These are phyloP conservation scores for Stylonectria norvegica DNA, from an alignment of 2,329 filamentous ascomycete genomes.

Conservation along the genomic window DNA sequence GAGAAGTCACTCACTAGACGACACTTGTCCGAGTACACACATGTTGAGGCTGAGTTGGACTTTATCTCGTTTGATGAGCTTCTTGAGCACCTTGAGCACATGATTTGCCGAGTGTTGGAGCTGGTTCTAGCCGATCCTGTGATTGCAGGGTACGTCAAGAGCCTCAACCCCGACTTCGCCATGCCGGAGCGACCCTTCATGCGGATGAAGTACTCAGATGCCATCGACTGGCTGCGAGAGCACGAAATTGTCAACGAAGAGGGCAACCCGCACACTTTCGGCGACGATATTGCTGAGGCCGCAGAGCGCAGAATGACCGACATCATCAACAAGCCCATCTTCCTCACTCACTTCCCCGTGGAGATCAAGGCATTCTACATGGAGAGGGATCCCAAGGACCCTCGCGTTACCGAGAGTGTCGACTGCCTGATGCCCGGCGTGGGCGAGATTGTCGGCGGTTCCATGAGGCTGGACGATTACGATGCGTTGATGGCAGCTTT, in stretches of 20 bases:
- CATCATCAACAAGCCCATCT: conserved; percentile 90
- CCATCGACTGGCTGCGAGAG: conserved; percentile 88
- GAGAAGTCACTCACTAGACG: conserved; percentile 94
- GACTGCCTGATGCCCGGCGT: conserved; percentile 87
- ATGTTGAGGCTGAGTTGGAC: conserved; percentile 94
- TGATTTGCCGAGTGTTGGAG: conserved; percentile 84
- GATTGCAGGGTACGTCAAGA: conserved; percentile 69
- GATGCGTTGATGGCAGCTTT: conserved; percentile 88
- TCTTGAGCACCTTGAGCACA: conserved; percentile 77
- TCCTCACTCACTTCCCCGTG: conserved; percentile 93
- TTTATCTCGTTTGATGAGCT: conserved; percentile 92
- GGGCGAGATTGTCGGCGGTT: conserved; percentile 93
- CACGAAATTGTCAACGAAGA: conserved; percentile 93
- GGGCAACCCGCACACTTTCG: conserved; percentile 82
- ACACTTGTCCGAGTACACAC: conserved; percentile 93
- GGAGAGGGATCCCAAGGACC: conserved; percentile 78
- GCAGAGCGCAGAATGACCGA: conserved; percentile 97
- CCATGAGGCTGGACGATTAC: conserved; percentile 92
- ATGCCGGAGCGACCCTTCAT: conserved; percentile 80
- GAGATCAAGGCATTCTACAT: conserved; percentile 99
- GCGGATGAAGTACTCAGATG: conserved; percentile 92
- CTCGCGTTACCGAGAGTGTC: conserved; percentile 85
- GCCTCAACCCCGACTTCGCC: conserved; percentile 88
- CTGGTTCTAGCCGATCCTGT: conserved; percentile 69
- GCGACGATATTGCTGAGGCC: conserved; percentile 96